Percentiles rank a stretch among this genome's conserved stretches.
Conservation (phyloP, 2,329 filamentous ascomycete genomes). For the Hortaea sp. region DNA sequence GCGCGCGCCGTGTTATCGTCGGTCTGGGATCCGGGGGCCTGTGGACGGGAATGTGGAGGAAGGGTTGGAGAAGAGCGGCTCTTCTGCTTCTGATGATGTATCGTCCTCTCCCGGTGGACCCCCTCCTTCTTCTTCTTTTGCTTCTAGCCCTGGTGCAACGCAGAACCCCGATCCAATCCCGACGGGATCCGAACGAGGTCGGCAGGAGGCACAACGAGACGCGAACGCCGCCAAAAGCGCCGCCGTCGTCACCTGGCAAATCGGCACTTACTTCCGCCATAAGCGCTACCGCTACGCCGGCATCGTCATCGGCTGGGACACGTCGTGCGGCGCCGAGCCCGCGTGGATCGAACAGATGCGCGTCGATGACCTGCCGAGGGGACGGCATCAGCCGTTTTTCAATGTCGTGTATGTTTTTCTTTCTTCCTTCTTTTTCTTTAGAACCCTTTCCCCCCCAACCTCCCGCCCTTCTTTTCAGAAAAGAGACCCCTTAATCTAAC, state of each 20-base stretch:
- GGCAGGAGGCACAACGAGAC: background rate
- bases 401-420: constrained; percentile 64
- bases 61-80: too few species aligned
- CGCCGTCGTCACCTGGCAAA: constrained; percentile 47
- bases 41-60: background rate
- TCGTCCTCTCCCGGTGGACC: background rate
- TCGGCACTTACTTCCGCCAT: constrained; percentile 81
- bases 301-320: constrained; percentile 81
- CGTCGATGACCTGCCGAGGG: constrained; percentile 50
- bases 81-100: too few species aligned
- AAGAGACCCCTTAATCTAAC: background rate
- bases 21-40: constrained; percentile 11
- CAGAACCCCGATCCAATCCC: background rate
- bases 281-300: constrained; percentile 68
- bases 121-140: too few species aligned
- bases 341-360: constrained; percentile 55
- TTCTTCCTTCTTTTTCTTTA: too few species aligned
- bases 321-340: constrained; percentile 47
- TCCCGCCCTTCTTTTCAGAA: background rate
- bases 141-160: too few species aligned
- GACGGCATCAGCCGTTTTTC: constrained; percentile 65
- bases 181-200: background rate
- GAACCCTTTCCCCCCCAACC: too few species aligned
- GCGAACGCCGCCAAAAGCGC: too few species aligned
- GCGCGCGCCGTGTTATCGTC: background rate